Evolutionary conservation across 768 basidiomycete genomes (phyloP).

Genomic region (Termitomyces heimii): DNA sequence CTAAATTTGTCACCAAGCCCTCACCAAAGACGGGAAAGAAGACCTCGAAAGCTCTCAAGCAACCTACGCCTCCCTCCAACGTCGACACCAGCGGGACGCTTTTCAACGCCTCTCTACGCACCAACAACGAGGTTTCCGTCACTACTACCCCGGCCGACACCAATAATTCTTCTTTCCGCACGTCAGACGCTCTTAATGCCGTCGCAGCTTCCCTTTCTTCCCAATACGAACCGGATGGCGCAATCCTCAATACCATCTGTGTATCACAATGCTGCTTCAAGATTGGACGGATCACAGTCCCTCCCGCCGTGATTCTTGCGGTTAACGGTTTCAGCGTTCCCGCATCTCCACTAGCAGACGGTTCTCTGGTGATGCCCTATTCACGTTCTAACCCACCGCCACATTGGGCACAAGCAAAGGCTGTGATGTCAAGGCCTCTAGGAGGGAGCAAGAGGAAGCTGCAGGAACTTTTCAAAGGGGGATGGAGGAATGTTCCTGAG

Average conservation of each 20-base stretch:
- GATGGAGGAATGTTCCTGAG: slow-evolving; percentile 57
- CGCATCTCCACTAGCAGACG: slow-evolving; percentile 9
- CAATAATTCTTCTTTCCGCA: slow-evolving; percentile 18
- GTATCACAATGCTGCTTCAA: slow-evolving; percentile 68
- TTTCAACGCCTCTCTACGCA: slow-evolving; percentile 27
- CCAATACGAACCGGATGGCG: slow-evolving; percentile 46
- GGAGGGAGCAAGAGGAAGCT: slow-evolving; percentile 35
- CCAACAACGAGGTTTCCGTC: slow-evolving; percentile 22
- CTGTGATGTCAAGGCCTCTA: slow-evolving; percentile 22
- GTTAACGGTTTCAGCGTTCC: slow-evolving; percentile 47
- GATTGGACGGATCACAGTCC: slow-evolving; percentile 64
- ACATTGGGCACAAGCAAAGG: slow-evolving; percentile 38
- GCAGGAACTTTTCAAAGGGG: slow-evolving; percentile 43
- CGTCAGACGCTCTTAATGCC: slow-evolving; percentile 23
- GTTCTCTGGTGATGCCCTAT: slow-evolving; percentile 32
- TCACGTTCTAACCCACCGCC: slow-evolving; percentile 41
- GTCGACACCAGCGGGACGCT: slow-evolving; percentile 7
- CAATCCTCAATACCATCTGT: slow-evolving; percentile 54
- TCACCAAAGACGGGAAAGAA: slow-evolving; percentile 26
- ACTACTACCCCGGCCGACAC: slow-evolving; percentile 14
- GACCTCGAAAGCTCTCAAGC: slow-evolving; percentile 9
- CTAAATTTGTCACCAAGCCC: slow-evolving; percentile 57
- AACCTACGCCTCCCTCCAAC: slow-evolving; percentile 2
- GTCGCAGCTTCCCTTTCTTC: slow-evolving; percentile 25
- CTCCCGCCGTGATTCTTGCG: slow-evolving; percentile 58